Percentiles rank a stretch among this genome's conserved stretches.
phyloP scores from a whole-genome alignment of 75 land plant species.

The Cupressus sempervirens region DNA sequence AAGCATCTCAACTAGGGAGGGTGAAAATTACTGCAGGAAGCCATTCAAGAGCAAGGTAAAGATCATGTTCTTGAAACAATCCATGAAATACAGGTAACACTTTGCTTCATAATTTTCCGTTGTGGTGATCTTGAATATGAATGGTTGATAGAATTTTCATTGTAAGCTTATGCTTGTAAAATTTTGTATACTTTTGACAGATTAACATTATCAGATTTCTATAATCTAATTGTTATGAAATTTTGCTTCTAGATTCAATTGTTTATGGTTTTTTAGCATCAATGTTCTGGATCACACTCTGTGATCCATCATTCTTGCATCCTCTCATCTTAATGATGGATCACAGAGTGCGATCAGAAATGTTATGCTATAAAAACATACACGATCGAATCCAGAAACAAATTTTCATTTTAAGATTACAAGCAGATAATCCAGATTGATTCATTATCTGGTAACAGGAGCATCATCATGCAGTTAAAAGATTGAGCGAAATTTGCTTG shows the following conservation, averaged over 20 bases:
- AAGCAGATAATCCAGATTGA: not conserved
- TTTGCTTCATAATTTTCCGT: not conserved
- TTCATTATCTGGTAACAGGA: conserved; percentile 22
- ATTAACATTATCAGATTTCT: no score
- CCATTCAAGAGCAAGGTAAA: conserved; percentile 42
- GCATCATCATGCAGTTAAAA: conserved; percentile 58
- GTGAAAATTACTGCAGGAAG: conserved; percentile 37
- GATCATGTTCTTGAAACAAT: conserved; percentile 37
- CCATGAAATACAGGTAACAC: conserved; percentile 34
- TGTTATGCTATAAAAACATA: no score
- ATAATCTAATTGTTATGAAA: no score
- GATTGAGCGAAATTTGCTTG: conserved; percentile 50
- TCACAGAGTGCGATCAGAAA: no score
- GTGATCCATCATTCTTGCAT: no score
- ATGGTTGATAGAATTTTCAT: not conserved
- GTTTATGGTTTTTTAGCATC: no score
- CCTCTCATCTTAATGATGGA: no score
- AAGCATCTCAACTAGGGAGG: conserved; percentile 40
- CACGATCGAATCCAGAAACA: no score
- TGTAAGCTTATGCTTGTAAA: not conserved
- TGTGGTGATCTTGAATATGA: not conserved
- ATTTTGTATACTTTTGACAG: not conserved
- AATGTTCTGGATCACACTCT: no score
- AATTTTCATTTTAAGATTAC: not conserved
- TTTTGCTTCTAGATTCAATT: no score